These are phyloP conservation scores for Dentipellis sp. DNA, from an alignment of 768 basidiomycete species.

Conservation along the genomic window DNA sequence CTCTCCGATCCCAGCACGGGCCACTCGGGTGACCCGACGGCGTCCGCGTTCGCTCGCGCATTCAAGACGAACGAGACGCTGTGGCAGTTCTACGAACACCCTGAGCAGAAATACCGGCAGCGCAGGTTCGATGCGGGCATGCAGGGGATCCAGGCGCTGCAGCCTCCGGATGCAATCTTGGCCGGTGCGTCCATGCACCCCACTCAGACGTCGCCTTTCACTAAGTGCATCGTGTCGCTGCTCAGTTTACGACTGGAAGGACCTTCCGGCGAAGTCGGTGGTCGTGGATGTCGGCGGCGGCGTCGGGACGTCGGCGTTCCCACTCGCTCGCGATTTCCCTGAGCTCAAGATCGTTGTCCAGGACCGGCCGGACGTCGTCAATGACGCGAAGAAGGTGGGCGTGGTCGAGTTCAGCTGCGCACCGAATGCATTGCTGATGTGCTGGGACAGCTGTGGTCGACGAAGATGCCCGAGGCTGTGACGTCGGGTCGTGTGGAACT, in stretches of 20 bases:
- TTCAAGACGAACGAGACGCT: neutral
- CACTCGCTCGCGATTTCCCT: neutral
- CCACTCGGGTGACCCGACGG: neutral
- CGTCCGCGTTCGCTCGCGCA: neutral
- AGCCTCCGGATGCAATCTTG: neutral
- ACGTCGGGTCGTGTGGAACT: neutral
- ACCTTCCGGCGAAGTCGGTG: neutral
- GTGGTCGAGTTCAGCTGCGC: too few species aligned
- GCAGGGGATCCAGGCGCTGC: neutral
- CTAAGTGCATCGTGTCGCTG: too few species aligned
- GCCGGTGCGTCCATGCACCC: neutral
- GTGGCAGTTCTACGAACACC: neutral
- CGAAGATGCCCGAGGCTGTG: neutral
- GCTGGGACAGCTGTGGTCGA: neutral
- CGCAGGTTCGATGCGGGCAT: neutral
- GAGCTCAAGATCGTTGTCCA: neutral
- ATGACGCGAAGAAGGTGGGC: neutral
- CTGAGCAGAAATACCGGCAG: neutral
- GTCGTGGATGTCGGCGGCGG: neutral
- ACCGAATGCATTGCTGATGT: too few species aligned
- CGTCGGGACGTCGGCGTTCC: neutral
- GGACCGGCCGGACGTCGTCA: neutral
- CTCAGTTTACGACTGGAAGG: neutral
- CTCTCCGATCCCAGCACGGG: constrained; percentile 4
- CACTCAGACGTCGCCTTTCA: neutral